Base-by-base conservation (phyloP, 352 stramenopile species). In the Phytopythium sindhum region DNA sequence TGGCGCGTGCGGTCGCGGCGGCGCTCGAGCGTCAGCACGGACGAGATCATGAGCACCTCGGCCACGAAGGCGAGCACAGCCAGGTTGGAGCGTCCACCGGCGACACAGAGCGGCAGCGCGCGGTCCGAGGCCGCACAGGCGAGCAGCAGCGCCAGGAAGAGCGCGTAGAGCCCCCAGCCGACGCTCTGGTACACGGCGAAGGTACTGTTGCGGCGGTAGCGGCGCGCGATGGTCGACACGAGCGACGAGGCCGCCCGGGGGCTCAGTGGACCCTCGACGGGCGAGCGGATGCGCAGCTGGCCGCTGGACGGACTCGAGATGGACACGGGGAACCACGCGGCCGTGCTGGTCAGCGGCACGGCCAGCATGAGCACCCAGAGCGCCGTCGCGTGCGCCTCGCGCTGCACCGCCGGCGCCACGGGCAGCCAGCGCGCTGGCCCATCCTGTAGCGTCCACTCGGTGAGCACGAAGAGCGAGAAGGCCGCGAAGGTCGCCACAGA, bases 21-120 rank as follows among this genome's bases (percentile, higher is more conserved):
- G 26, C 78, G 73, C 24, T 89, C 78, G 35, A 92, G 73, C 29
- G 83, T 78, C 21, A 95, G 59, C 17, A 92, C 70, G 15, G 86
- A 93, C 52, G 86, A 93, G 35, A 93, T 83, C 51, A 92, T 80
- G 57, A 95, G 75, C 59, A 88, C 75, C 61, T 93, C 77, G 2
- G 82, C 77, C 23, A 95, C 79, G 60, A 95, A 91, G 19, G 77
- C 81, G 21, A 75, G 64, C 62, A 87, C 80, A 10, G 81, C 79
- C 33, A 88, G 67, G 39, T 74, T 77, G 19, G 80, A 84, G 39
- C 78, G 78, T 61, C 72, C 80, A 17, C 80, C 78, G 37, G 78
- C 64, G 52, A 54, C 59, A 48, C 80, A 89, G 29, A 81, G 75
- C 29, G 70, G 68, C 51, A 80, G 61, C n/a, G 59, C 57, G 35